Percentiles rank a stretch among this genome's conserved stretches.
These are phyloP conservation scores for Athelia sp. DNA, from an alignment of 1,284 basidiomycete genomes.

Conservation along the genomic window DNA sequence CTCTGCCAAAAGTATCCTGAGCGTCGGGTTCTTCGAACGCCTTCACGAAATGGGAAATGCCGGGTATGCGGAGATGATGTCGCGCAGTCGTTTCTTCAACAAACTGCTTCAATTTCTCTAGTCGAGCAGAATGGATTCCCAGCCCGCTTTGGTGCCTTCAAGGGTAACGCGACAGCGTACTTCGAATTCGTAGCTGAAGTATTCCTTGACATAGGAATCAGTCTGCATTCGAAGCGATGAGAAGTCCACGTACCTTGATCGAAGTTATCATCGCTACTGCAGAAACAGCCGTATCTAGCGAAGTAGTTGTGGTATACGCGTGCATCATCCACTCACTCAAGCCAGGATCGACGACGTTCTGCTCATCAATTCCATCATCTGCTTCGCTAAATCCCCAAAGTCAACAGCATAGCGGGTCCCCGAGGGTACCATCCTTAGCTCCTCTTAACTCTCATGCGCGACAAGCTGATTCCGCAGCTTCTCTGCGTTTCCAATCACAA, in stretches of 20 bases:
- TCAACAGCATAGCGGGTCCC: constrained; percentile 27
- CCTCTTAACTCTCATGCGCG: constrained; percentile 29
- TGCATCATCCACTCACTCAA: constrained; percentile 40
- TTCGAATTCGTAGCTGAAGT: constrained; percentile 29
- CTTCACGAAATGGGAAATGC: constrained; percentile 25
- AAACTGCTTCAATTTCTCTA: constrained; percentile 30
- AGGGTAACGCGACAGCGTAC: constrained; percentile 44
- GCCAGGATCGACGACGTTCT: constrained; percentile 28
- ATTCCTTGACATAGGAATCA: constrained; percentile 18
- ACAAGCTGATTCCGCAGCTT: constrained; percentile 34
- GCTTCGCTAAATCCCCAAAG: constrained; percentile 24
- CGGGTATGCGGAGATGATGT: constrained; percentile 28
- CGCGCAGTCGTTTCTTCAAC: constrained; percentile 27
- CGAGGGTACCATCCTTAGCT: constrained; percentile 21
- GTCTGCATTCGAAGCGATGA: too few species aligned
- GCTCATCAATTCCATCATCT: constrained; percentile 29
- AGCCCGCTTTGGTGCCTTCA: constrained; percentile 31
- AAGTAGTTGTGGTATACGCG: constrained; percentile 40
- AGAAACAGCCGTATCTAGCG: constrained; percentile 31
- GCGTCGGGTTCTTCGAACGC: constrained; percentile 24
- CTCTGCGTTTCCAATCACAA: constrained; percentile 36
- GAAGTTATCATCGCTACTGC: constrained; percentile 42
- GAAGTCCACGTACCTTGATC: constrained; percentile 19
- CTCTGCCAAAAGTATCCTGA: constrained; percentile 24
- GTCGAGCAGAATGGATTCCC: constrained; percentile 23